Base-by-base conservation (phyloP, 139 green algal species). In the Haematococcus sp. region DNA sequence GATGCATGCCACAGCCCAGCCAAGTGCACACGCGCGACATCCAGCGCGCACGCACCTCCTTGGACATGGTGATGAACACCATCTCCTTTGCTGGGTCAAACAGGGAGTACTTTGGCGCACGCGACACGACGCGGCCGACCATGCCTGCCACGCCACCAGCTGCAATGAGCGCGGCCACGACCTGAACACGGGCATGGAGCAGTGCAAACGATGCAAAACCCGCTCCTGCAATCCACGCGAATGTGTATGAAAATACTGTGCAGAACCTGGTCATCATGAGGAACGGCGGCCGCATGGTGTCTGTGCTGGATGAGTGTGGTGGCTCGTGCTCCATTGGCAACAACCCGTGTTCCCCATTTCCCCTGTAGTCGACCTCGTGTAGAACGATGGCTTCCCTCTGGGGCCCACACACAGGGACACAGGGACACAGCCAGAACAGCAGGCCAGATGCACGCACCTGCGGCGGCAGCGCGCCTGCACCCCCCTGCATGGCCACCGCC, bases 41-140 rank as follows among this genome's bases (percentile, higher is more conserved):
- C 11, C 11, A 7, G 40, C 7, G 7, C 11, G 40, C 40, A 49
- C 65, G 31, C 40, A 63, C 55, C 55, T 93, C 86, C 34, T 88
- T 83, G 71, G 72, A 71, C 78, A 91, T 87, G 61, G 88, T 81
- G 52, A 95, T 95, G 87, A 93, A 95, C 64, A 92, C 91, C 92
- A 97, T 97, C 79, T 97, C 92, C 79, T 96, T 93, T 44, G 89
- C 88, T 15, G 89, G 89, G 71, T 93, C 89, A 70, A 95, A 95
- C 64, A 95, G 77, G 11, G 75, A 88, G 81, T 91, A 95, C 83
- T 95, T 95, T 78, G 86, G 75, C 30, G 82, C 78, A 4, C 88
- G 83, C 16, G 85, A 59, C 32, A 68, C 58, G 40, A 79, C 73
- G 1, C 73, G 52, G 15, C 64, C 73, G 9, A 69, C 34, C 22